Conservation (phyloP, 1,284 basidiomycete genomes). For the Hortiboletus rubellus region DNA sequence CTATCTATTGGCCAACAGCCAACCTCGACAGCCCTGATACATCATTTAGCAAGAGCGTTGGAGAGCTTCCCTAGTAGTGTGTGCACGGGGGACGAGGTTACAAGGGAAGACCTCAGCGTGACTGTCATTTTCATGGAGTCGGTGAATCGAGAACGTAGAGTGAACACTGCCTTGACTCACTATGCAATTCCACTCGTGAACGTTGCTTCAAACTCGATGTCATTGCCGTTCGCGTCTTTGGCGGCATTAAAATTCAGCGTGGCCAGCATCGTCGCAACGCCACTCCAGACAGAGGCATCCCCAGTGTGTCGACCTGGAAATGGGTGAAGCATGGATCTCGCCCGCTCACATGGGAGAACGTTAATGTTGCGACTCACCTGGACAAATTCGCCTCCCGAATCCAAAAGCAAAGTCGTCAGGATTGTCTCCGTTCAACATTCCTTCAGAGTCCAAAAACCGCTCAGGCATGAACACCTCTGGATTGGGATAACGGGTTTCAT, state of each 20-base stretch:
- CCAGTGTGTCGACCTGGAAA: neutral
- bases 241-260: conserved; percentile 13
- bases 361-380: conserved; percentile 9
- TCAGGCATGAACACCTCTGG: conserved; percentile 21
- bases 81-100: too few species aligned
- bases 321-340: too few species aligned
- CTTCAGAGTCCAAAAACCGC: conserved; percentile 16
- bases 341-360: too few species aligned
- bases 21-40: too few species aligned
- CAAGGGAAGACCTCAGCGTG: too few species aligned
- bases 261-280: conserved; percentile 16
- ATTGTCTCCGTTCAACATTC: conserved; percentile 14
- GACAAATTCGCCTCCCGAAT: conserved; percentile 22
- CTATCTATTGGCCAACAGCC: too few species aligned
- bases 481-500: conserved; percentile 17
- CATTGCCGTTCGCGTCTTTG: conserved; percentile 8
- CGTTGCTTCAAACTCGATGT: neutral
- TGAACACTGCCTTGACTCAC: too few species aligned
- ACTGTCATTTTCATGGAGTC: too few species aligned
- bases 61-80: too few species aligned
- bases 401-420: conserved; percentile 8
- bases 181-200: conserved; percentile 1
- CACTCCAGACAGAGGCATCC: conserved; percentile 17
- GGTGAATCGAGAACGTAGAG: too few species aligned
- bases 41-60: too few species aligned